Base-by-base conservation (phyloP, 345 rosid species). In the Passiflora organensis region DNA sequence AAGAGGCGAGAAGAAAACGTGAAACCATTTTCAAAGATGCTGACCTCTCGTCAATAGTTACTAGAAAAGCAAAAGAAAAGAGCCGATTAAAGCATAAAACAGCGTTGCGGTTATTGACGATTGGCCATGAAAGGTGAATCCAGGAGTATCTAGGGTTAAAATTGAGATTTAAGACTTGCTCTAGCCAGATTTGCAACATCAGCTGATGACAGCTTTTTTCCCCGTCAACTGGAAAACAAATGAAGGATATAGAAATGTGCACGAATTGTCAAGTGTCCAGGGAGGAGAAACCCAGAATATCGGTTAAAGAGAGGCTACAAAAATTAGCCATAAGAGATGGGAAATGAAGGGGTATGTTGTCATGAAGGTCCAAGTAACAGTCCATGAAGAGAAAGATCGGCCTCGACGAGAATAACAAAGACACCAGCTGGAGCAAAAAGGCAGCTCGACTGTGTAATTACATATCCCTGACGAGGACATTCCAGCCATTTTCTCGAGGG, bases 1-100 rank as follows among this genome's bases (percentile, higher is more conserved):
- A 80, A 66, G 73, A 60, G 53, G 76, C 61, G 62, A 74, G 70
- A 69, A 58, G 76, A 74, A 67, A 76, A 69, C 71, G 79, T 56
- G 58, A 62, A 36, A 45, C 62, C 38, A 28, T 36, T 69, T 58
- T 46, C 68, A 53, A 45, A 48, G 60, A 37, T 62, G 64, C 52
- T 56, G 65, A 63, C 51, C 67, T 42, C 65, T 45, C 37, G 45
- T 44, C 54, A 17, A n/a, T 32, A 16, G 9, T 13, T 24, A 28
- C 34, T 8, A 28, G 3, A 28, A 28, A 2, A 28, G 34, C 8
- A 28, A 28, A 28, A 28, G 5, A 28, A 28, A 28, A 28, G 34
- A 28, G 34, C 3, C 34, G 34, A 8, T 2, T 28, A 28, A 28
- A 28, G 8, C 3, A 8, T 28, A 2, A 28, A 28, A 28, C 3